phyloP scores from a whole-genome alignment of 495 filamentous ascomycete species.

The Pyrenula aspistea region DNA sequence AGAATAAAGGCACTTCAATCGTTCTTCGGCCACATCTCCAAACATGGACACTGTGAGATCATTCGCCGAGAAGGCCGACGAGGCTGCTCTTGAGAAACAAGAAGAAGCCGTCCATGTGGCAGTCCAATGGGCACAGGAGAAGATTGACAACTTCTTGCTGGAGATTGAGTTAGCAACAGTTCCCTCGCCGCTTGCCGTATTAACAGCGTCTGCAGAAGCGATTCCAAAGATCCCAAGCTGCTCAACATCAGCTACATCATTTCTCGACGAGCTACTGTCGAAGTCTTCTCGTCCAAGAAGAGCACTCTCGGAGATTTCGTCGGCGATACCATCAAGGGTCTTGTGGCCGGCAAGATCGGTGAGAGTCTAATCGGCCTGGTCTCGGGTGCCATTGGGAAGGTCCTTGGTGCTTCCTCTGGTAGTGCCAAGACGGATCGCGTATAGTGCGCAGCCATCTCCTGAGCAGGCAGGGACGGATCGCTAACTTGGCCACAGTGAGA shows the following conservation, averaged over 20 bases:
- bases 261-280: constrained; percentile 3
- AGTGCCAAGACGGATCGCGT: constrained; percentile 2
- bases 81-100: too few species aligned
- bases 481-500: background rate
- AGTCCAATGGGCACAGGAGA: too few species aligned
- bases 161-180: too few species aligned
- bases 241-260: constrained; percentile 5
- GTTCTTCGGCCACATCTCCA: too few species aligned
- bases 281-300: constrained; percentile 2
- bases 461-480: background rate
- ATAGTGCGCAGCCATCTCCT: constrained; percentile 1
- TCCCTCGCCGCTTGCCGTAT: constrained; percentile 1
- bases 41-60: too few species aligned
- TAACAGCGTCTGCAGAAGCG: constrained; percentile 2
- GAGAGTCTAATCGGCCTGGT: constrained; percentile 3
- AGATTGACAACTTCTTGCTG: too few species aligned
- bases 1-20: too few species aligned
- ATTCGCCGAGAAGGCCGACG: too few species aligned
- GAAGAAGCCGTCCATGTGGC: too few species aligned
- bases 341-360: constrained; percentile 4
- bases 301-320: constrained; percentile 3
- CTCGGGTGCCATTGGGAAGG: constrained; percentile 3
- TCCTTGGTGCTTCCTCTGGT: constrained; percentile 4
- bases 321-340: constrained; percentile 1
- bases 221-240: constrained; percentile 4